Evolutionary conservation across 257 asterid genomes (phyloP).

Genomic region (Perilla frutescens): DNA sequence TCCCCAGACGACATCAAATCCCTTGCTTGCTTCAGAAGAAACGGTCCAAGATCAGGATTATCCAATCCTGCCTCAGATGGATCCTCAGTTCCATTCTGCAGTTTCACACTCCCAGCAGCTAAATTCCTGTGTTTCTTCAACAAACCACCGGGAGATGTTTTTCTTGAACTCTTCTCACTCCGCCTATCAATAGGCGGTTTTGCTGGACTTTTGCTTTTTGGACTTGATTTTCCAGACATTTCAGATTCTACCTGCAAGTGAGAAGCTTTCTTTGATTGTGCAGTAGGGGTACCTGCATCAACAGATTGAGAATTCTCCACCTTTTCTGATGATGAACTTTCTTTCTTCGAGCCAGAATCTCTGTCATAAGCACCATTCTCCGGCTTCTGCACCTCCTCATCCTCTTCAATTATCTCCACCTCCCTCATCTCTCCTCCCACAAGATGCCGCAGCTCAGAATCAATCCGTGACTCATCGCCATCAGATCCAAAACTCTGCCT

Average conservation of each 20-base stretch:
- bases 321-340: conserved; percentile 39
- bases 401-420: conserved; percentile 84
- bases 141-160: conserved; percentile 41
- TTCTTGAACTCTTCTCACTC: conserved; percentile 47
- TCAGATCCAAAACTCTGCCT: conserved; percentile 94
- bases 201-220: conserved; percentile 53
- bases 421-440: conserved; percentile 88
- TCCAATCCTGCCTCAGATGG: conserved; percentile 58
- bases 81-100: conserved; percentile 58
- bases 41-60: conserved; percentile 87
- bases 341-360: conserved; percentile 54
- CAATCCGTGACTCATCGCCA: conserved; percentile 89
- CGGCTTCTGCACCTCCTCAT: conserved; percentile 61
- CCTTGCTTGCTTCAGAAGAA: conserved; percentile 84
- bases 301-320: conserved; percentile 50
- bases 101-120: conserved; percentile 44
- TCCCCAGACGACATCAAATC: conserved; percentile 90
- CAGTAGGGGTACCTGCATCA: conserved; percentile 44
- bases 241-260: conserved; percentile 51
- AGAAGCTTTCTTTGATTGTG: conserved; percentile 51
- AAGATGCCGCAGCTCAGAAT: conserved; percentile 86
- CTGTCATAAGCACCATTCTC: conserved; percentile 48
- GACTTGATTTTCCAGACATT: conserved; percentile 56
- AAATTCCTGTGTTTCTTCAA: conserved; percentile 49
- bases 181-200: conserved; percentile 51